A percentile compares a stretch with the other conserved stretches of the same genome.
Evolutionary conservation across 768 basidiomycete genomes (phyloP).

Genomic region (Leccinellum rugosiceps): DNA sequence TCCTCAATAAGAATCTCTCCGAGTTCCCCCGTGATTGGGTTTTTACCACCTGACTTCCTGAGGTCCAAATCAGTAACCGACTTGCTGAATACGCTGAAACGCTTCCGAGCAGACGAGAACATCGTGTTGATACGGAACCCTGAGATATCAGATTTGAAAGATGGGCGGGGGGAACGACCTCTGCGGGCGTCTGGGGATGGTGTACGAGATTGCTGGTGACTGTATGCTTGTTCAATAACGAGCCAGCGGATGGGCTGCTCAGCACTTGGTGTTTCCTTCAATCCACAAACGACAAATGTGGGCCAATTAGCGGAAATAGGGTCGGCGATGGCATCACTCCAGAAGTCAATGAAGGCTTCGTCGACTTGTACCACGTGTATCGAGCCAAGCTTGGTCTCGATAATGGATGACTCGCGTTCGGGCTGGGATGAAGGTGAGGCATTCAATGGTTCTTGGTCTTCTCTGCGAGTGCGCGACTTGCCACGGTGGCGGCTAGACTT

Average conservation of each 20-base stretch:
- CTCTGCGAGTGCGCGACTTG: constrained; percentile 25
- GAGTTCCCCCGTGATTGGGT: constrained; percentile 58
- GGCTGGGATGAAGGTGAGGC: constrained; percentile 16
- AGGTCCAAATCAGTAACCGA: constrained; percentile 17
- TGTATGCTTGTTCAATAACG: constrained; percentile 63
- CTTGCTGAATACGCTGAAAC: constrained; percentile 59
- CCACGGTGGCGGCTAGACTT: constrained; percentile 34
- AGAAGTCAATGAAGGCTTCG: constrained; percentile 82
- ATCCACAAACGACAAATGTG: constrained; percentile 64
- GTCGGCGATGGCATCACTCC: constrained; percentile 72
- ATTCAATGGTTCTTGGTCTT: constrained; percentile 14
- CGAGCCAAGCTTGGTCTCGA: constrained; percentile 40
- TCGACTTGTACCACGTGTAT: constrained; percentile 55
- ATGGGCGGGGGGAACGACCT: constrained; percentile 42
- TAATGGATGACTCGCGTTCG: constrained; percentile 9
- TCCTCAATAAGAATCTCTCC: constrained; percentile 66
- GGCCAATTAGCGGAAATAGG: constrained; percentile 66
- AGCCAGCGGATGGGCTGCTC: constrained; percentile 53
- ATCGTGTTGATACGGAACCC: constrained; percentile 38
- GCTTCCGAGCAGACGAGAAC: constrained; percentile 51
- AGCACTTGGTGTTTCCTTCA: constrained; percentile 38
- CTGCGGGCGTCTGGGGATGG: constrained; percentile 26
- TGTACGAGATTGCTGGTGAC: constrained; percentile 31
- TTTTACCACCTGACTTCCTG: constrained; percentile 34
- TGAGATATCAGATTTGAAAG: constrained; percentile 42